These are phyloP conservation scores for Fabrea salina DNA, from an alignment of 169 alveolate genomes.

Conservation along the genomic window DNA sequence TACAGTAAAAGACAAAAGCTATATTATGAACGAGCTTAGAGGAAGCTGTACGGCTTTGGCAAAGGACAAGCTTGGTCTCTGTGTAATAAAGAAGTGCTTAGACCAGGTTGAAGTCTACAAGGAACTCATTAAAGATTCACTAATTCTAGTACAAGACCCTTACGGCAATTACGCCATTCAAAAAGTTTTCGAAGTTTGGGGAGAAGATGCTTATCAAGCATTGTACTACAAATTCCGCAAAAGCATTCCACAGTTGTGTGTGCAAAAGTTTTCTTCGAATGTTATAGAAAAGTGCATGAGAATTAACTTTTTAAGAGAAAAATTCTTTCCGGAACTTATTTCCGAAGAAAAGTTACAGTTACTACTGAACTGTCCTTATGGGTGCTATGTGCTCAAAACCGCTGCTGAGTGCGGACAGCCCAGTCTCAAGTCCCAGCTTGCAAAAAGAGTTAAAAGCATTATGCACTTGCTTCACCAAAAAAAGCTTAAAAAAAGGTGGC, in stretches of 20 bases:
- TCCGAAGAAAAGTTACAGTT: background rate
- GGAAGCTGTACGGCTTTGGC: background rate
- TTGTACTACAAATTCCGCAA: constrained; percentile 37
- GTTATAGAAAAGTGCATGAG: constrained; percentile 66
- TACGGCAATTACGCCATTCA: constrained; percentile 77
- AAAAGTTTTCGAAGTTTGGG: constrained; percentile 55
- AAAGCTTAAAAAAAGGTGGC: constrained; percentile 5
- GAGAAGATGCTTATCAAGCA: constrained; percentile 28
- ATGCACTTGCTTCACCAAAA: background rate
- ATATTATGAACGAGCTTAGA: background rate
- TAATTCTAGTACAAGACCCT: constrained; percentile 70
- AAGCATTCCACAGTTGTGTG: constrained; percentile 49
- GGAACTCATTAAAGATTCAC: constrained; percentile 31
- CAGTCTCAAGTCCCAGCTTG: background rate
- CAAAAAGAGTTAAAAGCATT: background rate
- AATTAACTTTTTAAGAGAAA: background rate
- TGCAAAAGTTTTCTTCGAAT: constrained; percentile 72
- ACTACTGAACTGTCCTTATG: background rate
- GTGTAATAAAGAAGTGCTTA: constrained; percentile 62
- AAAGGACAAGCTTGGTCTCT: constrained; percentile 44
- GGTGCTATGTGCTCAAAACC: background rate
- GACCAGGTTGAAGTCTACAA: constrained; percentile 9
- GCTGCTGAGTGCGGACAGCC: background rate
- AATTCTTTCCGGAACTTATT: background rate
- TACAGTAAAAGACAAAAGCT: background rate